phyloP scores from a whole-genome alignment of 2,329 filamentous ascomycete species.

The Rutstroemia sp. region DNA sequence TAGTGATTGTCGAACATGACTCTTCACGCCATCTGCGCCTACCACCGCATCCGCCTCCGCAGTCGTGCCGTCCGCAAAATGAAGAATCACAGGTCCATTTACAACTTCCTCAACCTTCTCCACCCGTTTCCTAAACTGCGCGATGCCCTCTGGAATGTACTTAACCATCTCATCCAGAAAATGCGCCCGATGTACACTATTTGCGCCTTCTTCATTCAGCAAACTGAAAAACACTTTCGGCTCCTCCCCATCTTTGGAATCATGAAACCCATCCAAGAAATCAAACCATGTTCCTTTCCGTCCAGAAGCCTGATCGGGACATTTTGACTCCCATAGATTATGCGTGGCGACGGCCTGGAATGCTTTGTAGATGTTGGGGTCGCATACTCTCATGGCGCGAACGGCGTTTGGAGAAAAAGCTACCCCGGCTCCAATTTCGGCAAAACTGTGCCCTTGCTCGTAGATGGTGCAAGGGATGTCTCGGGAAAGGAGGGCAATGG shows the following conservation, averaged over 20 bases:
- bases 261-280: constrained; percentile 1
- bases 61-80: neutral
- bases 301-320: neutral
- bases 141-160: neutral
- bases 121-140: neutral
- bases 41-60: constrained; percentile 40
- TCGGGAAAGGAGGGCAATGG: constrained; percentile 11
- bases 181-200: neutral
- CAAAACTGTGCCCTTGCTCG: constrained; percentile 12
- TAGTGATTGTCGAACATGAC: constrained; percentile 42
- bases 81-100: neutral
- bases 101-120: neutral
- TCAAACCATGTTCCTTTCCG: constrained; percentile 17
- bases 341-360: neutral
- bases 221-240: neutral
- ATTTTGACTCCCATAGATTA: neutral
- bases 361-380: neutral
- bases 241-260: neutral
- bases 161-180: neutral
- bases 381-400: constrained; percentile 7
- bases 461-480: constrained; percentile 15
- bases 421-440: constrained; percentile 18
- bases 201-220: neutral
- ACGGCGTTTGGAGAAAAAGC: constrained; percentile 13
- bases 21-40: constrained; percentile 59